These are phyloP conservation scores for Cladophialophora exuberans DNA, from an alignment of 2,329 filamentous ascomycete genomes.

Conservation along the genomic window DNA sequence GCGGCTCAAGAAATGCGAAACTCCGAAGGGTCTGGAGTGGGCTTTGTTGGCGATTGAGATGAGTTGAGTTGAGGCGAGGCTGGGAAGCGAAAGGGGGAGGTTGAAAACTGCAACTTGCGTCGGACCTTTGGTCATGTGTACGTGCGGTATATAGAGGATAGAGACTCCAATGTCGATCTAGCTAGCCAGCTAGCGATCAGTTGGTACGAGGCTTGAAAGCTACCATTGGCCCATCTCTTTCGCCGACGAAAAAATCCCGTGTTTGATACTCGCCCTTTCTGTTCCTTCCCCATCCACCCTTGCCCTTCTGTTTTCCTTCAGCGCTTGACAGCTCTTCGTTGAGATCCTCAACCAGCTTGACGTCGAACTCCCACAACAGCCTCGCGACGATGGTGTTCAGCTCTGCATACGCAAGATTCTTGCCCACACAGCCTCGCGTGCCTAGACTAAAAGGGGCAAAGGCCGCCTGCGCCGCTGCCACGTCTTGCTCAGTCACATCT, in stretches of 20 bases:
- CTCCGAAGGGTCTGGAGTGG: no score
- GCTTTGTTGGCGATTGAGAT: no score
- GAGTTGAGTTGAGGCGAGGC: no score
- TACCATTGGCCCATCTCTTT: not conserved
- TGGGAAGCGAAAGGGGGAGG: no score
- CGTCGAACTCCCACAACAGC: not conserved
- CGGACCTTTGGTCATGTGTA: no score
- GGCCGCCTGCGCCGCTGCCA: conserved; percentile 21
- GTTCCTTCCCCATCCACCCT: not conserved
- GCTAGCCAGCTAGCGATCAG: no score
- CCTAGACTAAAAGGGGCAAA: conserved; percentile 40
- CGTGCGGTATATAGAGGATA: no score
- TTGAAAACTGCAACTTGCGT: no score
- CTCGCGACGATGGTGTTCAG: not conserved
- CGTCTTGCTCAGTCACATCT: not conserved
- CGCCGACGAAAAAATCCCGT: not conserved
- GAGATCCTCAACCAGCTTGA: not conserved
- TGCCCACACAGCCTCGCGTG: conserved; percentile 36
- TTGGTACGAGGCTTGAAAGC: not conserved
- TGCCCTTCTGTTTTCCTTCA: not conserved
- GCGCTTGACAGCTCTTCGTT: not conserved
- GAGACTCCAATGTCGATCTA: no score
- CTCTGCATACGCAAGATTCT: conserved; percentile 35
- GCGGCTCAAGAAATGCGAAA: no score
- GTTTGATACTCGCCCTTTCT: not conserved